Base-by-base conservation (phyloP, 164 flowering plant species). In the Amborella trichopoda region DNA sequence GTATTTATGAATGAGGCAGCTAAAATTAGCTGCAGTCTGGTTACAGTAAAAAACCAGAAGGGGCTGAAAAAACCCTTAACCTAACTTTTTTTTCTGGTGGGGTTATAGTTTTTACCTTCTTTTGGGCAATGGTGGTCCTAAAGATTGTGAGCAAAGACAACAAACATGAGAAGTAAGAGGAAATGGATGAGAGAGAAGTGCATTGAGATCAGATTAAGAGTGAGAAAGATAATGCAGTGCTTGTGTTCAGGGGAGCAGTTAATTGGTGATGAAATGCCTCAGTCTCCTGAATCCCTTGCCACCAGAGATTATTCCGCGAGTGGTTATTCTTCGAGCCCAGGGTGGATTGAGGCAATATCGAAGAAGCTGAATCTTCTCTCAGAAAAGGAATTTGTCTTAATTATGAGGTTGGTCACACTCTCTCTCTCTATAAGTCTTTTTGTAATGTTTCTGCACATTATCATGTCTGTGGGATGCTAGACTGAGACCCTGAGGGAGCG, bases 311-410 rank as follows among this genome's bases (percentile, higher is more conserved):
- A 68, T 56, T 76, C 93, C 14, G 91, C 81, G 3, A 74, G 89
- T 59, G 87, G 74, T 3, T 73, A 52, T 55, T 83, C 90, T 34
- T 77, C 88, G 49, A 69, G 77, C n/a, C n/a, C n/a, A 82, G 67
- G 61, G 63, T 50, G 9, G 90, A 85, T 23, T 64, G 56, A 30
- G 74, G 80, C 59, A 90, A 81, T 63, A 80, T 90, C 46, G 93
- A 86, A 70, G 98, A 83, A 62, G 98, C 94, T 1, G 98, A 86
- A 64, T 79, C 89, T 5, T 81, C 93, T 51, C 83, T 90, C 48
- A 78, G 94, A 22, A 93, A 86, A 48, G 72, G 94, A 39, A 75
- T 77, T 18, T 76, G 53, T 55, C 65, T 90, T 44, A 83, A 81
- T 62, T 81, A 80, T 60, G 98, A 86, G 93, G 98, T 90, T 51